A percentile compares a stretch with the other conserved stretches of the same genome.
phyloP scores from a whole-genome alignment of 1,139 yeast genomes.

The Sporopachydermia cereana region DNA sequence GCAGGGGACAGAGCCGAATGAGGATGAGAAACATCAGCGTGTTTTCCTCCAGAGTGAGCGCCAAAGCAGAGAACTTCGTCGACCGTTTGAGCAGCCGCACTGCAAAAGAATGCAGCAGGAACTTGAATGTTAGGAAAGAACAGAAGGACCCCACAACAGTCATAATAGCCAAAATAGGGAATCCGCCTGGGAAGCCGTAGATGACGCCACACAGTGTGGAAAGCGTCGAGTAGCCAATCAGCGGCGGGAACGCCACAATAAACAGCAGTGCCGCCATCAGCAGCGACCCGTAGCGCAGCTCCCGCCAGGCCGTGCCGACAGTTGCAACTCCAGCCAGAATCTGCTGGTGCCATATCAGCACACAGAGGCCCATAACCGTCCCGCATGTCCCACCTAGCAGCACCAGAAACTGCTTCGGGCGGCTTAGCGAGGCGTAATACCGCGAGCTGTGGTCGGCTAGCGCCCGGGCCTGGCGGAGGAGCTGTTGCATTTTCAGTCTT shows the following conservation, averaged over 20 bases:
- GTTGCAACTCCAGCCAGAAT: slow-evolving; percentile 33
- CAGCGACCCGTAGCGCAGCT: slow-evolving; percentile 38
- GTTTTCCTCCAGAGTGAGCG: slow-evolving; percentile 58
- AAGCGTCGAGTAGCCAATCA: slow-evolving; percentile 69
- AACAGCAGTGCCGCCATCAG: slow-evolving; percentile 40
- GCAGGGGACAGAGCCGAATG: slow-evolving; percentile 80
- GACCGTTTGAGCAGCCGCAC: slow-evolving; percentile 31
- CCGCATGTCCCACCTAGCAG: slow-evolving; percentile 14
- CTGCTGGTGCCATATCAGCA: slow-evolving; percentile 36
- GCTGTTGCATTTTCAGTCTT: neutral
- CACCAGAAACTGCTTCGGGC: slow-evolving; percentile 17
- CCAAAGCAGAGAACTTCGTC: slow-evolving; percentile 62
- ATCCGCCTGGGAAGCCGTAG: slow-evolving; percentile 73
- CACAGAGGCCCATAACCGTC: slow-evolving; percentile 21
- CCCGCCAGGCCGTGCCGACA: slow-evolving; percentile 36
- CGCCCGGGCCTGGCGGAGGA: neutral
- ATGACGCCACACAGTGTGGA: slow-evolving; percentile 68
- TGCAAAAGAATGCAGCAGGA: slow-evolving; percentile 48
- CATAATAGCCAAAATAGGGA: slow-evolving; percentile 62
- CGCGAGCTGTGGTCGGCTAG: neutral
- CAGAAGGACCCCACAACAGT: slow-evolving; percentile 63
- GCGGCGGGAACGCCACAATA: slow-evolving; percentile 69
- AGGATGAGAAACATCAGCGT: slow-evolving; percentile 57
- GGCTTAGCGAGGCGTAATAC: slow-evolving; percentile 18
- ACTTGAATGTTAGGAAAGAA: slow-evolving; percentile 60